phyloP scores from a whole-genome alignment of 1,284 basidiomycete genomes.

The Volvariella surrecta region DNA sequence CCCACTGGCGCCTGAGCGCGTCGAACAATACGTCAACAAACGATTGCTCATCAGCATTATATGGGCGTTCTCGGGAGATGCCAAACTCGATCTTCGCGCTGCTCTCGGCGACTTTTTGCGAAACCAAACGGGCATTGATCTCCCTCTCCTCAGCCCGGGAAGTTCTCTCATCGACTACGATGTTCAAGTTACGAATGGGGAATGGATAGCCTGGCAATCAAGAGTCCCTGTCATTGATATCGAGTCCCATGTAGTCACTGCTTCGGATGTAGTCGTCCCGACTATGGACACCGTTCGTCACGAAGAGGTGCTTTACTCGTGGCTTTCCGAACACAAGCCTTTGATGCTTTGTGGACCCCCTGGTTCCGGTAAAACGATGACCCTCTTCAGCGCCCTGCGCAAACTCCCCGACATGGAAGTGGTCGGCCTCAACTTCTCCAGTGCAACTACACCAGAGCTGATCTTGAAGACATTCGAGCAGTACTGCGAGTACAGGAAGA shows the following conservation, averaged over 20 bases:
- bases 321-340: conserved; percentile 98
- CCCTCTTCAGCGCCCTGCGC: conserved; percentile 95
- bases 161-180: conserved; percentile 94
- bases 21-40: conserved; percentile 88
- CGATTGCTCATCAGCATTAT: conserved; percentile 90
- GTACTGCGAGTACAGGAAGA: conserved; percentile 99
- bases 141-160: conserved; percentile 70
- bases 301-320: conserved; percentile 97
- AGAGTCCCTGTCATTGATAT: conserved; percentile 94
- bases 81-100: conserved; percentile 82
- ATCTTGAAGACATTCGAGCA: conserved; percentile 99
- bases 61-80: conserved; percentile 98
- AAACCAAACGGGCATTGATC: conserved; percentile 82
- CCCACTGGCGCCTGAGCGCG: conserved; percentile 75
- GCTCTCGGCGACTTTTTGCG: conserved; percentile 88
- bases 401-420: conserved; percentile 99
- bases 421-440: conserved; percentile 98
- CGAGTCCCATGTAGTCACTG: conserved; percentile 92
- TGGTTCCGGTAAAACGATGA: conserved; percentile 99
- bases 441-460: conserved; percentile 95
- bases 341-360: conserved; percentile 98
- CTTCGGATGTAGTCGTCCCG: conserved; percentile 95
- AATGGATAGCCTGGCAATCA: conserved; percentile 91
- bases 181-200: conserved; percentile 79
- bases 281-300: conserved; percentile 99